Evolutionary conservation across 2,329 filamentous ascomycete species (phyloP), one percentile per base, ranked within the genome.

Genomic region (Cladosporium sp.): DNA sequence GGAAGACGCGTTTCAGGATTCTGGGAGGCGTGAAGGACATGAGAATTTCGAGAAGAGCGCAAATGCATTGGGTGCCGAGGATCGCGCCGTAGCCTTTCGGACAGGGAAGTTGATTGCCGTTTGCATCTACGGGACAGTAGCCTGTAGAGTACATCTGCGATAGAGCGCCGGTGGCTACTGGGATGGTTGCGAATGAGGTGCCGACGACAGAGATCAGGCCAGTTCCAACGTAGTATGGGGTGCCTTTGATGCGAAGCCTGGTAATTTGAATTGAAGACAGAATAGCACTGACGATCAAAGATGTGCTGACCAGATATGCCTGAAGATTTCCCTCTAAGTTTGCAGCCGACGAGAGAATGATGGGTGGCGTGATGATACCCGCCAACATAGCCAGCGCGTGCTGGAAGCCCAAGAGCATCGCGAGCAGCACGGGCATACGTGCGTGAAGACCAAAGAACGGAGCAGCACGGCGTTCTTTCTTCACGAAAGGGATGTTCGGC

Each of bases 391-490:
- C 84, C 42, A 94, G 77, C 1, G 89, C 81, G 71, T 94, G 90
- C 67, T 94, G 90, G 55, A 94, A 84, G 17, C 90, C 90, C 2
- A 94, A 82, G 1, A 94, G 77, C 3, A 92, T 70, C 9, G 87
- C 88, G 17, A 94, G 77, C 7, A 92, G 69, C 8, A 93, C 83
- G 3, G 90, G 90, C 82, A 94, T 89, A 58, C 76, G 78, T 72
- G 92, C 88, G 66, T 93, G 83, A 39, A 93, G 84, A n/a, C 89
- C 90, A 68, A 93, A 94, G 73, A 95, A 94, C 0, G 90, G 90
- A 34, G 88, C 84, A n/a, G 81, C 77, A 63, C 78, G 75, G 15
- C 76, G 77, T 8, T 72, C 67, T 71, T 83, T 84, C 69, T 83
- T 86, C 80, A 94, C 86, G 73, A 96, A 96, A 0, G 92, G 92